Percentiles rank a stretch among this genome's conserved stretches.
These are phyloP conservation scores for Pholiota conissans DNA, from an alignment of 768 basidiomycete species.

Conservation along the genomic window DNA sequence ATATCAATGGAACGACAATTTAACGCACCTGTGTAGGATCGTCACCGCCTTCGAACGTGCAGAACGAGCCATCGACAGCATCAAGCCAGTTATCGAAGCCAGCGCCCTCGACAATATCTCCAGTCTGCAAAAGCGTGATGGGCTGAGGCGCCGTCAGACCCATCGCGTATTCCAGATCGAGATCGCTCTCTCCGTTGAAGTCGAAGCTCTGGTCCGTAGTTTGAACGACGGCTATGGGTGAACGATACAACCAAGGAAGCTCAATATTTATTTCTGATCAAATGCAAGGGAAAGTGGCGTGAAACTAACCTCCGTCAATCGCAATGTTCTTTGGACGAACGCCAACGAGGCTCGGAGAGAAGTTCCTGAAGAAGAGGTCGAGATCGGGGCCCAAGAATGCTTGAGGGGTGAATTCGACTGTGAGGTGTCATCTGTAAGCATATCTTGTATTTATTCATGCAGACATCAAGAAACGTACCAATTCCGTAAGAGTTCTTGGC, in stretches of 20 bases:
- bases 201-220: constrained; percentile 38
- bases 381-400: constrained; percentile 24
- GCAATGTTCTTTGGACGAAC: constrained; percentile 29
- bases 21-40: constrained; percentile 33
- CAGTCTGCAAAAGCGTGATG: constrained; percentile 45
- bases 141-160: constrained; percentile 38
- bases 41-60: constrained; percentile 46
- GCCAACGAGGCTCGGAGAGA: constrained; percentile 36
- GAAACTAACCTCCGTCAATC: constrained; percentile 24
- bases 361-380: constrained; percentile 31
- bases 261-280: no score
- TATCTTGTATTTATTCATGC: background rate
- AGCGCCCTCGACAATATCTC: constrained; percentile 42
- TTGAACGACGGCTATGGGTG: constrained; percentile 45
- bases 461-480: constrained; percentile 12
- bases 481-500: constrained; percentile 28
- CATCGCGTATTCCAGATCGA: constrained; percentile 62
- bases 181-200: constrained; percentile 55
- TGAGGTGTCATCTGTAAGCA: background rate
- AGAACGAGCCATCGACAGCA: constrained; percentile 46
- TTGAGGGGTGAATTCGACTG: constrained; percentile 29
- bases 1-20: no score
- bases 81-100: constrained; percentile 51
- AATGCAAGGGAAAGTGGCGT: background rate
- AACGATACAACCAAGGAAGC: no score